A percentile compares a stretch with the other conserved stretches of the same genome.
These are phyloP conservation scores for Trametes coccinea DNA, from an alignment of 768 basidiomycete species.

Conservation along the genomic window DNA sequence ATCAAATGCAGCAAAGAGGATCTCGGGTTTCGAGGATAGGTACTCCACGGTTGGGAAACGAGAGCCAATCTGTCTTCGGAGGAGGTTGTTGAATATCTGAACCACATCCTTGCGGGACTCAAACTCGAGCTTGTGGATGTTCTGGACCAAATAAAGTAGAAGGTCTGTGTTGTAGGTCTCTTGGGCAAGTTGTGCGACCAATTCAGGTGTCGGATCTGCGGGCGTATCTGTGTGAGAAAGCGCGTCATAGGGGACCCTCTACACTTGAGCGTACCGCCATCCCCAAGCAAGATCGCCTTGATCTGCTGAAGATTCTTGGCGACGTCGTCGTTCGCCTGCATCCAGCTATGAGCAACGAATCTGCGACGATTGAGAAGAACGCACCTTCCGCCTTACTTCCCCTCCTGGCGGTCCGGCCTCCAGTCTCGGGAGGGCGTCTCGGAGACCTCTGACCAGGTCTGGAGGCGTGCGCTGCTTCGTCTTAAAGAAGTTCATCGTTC, in stretches of 20 bases:
- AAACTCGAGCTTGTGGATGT: constrained; percentile 89
- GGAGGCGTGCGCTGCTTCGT: constrained; percentile 85
- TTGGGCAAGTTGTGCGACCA: constrained; percentile 92
- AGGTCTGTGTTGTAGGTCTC: constrained; percentile 94
- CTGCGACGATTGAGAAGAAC: constrained; percentile 21
- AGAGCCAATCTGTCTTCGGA: constrained; percentile 88
- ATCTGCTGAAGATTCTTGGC: constrained; percentile 89
- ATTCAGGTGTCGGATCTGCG: constrained; percentile 81
- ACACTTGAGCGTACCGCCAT: constrained; percentile 62
- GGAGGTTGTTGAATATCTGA: constrained; percentile 86
- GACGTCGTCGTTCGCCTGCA: constrained; percentile 85
- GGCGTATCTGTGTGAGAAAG: constrained; percentile 4
- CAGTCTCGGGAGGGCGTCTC: constrained; percentile 76
- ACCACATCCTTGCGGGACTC: constrained; percentile 88
- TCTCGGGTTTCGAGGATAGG: constrained; percentile 71
- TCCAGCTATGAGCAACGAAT: constrained; percentile 3
- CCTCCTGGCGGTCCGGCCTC: constrained; percentile 72
- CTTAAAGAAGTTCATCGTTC: constrained; percentile 92
- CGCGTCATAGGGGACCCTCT: neutral
- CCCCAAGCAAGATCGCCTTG: constrained; percentile 84
- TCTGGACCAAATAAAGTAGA: constrained; percentile 74
- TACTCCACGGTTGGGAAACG: constrained; percentile 98
- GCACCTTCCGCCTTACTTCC: constrained; percentile 80
- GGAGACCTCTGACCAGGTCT: constrained; percentile 80
- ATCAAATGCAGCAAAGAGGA: constrained; percentile 81